Evolutionary conservation across 2,329 filamentous ascomycete genomes (phyloP), one percentile per base, ranked within the genome.

Genomic region (Nigrospora oryzae): DNA sequence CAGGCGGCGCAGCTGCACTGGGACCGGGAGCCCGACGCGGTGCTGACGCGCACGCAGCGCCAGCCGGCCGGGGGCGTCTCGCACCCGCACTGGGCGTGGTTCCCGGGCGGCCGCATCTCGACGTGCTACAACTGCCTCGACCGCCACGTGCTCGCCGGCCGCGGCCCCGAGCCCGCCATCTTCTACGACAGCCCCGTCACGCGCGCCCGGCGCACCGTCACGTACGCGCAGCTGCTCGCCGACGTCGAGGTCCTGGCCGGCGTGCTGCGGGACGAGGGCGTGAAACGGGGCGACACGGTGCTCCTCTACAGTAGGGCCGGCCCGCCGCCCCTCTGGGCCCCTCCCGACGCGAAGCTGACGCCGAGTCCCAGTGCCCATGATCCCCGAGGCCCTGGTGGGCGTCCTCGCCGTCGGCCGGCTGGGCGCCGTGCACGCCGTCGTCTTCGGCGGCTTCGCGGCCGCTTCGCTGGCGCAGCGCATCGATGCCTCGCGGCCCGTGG

Each of bases 81-180:
- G n/a, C 83, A 95, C 59, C 74, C 80, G 36, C 81, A 85, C 58
- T 96, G 90, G 89, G 78, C 81, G 50, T 97, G 91, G 91, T 96
- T 95, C 54, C 79, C 86, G 0, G 87, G 81, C 50, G 91, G 90
- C 50, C 82, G 93, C 67, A 86, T 97, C 54, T 93, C 86, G 35
- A 95, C 89, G 0, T 89, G 86, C 53, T 95, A 89, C 70, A 97
- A 96, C 62, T 94, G 89, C 60, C 70, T 96, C 13, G 89, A 95
- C 64, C 76, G 90, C 13, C 90, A 96, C 65, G 89, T 96, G n/a
- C 68, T 77, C 33, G 79, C 78, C 6, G 88, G 90, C n/a, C 72
- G 83, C 52, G 89, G 89, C 13, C 74, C 84, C 38, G 68, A 75
- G 41, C 73, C 83, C 1, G 91, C 90, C 17, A 85, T 97, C 46